Base-by-base conservation (phyloP, 805 yeast species). In the Lachancea lanzarotensis region DNA sequence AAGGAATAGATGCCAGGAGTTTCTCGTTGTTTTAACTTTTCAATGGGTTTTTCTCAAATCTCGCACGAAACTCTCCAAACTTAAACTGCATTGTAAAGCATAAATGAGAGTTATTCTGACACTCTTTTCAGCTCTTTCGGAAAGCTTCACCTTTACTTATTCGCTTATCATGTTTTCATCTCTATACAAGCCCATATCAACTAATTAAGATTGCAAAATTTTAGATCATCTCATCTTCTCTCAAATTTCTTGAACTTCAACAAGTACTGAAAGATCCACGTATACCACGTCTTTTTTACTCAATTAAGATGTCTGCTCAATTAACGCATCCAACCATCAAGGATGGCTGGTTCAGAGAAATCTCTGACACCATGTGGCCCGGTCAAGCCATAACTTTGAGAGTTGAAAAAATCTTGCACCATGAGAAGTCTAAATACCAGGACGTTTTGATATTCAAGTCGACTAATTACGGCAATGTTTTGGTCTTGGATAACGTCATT, bases 301-400 rank as follows among this genome's bases (percentile, higher is more conserved):
- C 42, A 26, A 35, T 34, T 41, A 19, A 35, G 9, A 63, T 63
- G 66, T 50, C 68, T 40, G 53, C 55, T 44, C 67, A 66, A 56
- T 55, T 69, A 45, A 62, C 72, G 10, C 73, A 69, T 57, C 72
- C 73, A 43, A 68, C 72, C 13, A 69, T 69, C 45, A 65, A 62
- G 38, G 66, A 93, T 68, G 97, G 97, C 62, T 91, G 98, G 98
- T 91, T 91, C 72, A 81, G 91, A 59, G 98, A 91, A 69, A 75
- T 85, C 66, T 85, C 95, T 54, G 87, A 90, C 67, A 86, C 95
- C 63, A 84, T 88, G 87, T 91, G 96, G 95, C 98, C 98, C 26
- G 98, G 98, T 53, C 96, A 90, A 75, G 98, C 97, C 55, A 82
- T 93, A 93, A 78, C 89, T 42, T 74, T 91, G 56, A 78, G 81